Percentiles rank a stretch among this genome's conserved stretches.
These are phyloP conservation scores for Ligustrum vulgare DNA, from an alignment of 257 asterid genomes.

Conservation along the genomic window DNA sequence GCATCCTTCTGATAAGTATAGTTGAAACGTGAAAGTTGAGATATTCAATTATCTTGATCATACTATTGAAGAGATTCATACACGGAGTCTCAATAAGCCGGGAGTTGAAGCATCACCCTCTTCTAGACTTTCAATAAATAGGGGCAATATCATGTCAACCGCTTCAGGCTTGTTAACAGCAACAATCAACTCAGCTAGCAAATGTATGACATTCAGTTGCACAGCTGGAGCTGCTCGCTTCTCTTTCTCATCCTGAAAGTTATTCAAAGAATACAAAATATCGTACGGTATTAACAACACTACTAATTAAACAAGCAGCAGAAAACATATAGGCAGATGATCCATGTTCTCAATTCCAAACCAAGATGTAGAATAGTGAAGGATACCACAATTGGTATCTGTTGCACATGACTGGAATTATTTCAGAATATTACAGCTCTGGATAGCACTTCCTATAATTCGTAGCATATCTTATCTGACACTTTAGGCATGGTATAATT, in stretches of 20 bases:
- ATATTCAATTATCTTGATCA: slow-evolving; percentile 5
- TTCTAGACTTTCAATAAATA: slow-evolving; percentile 53
- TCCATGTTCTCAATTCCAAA: slow-evolving; percentile 9
- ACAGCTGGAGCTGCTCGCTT: slow-evolving; percentile 68
- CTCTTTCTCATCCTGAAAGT: slow-evolving; percentile 76
- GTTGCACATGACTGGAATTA: slow-evolving; percentile 16
- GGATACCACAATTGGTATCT: background rate
- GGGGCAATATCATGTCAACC: slow-evolving; percentile 57
- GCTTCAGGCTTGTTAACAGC: slow-evolving; percentile 51
- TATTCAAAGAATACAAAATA: slow-evolving; percentile 25
- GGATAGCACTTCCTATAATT: slow-evolving; percentile 19
- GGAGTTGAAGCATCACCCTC: slow-evolving; percentile 53
- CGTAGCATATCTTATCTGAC: slow-evolving; percentile 10
- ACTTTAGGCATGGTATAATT: background rate
- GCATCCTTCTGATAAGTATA: slow-evolving; percentile 5
- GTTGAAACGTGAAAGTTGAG: background rate
- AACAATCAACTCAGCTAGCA: slow-evolving; percentile 51
- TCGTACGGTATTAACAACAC: slow-evolving; percentile 8
- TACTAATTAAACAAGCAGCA: slow-evolving; percentile 20
- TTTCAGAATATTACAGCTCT: background rate
- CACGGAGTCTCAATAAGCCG: slow-evolving; percentile 75
- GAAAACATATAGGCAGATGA: slow-evolving; percentile 12
- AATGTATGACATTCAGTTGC: slow-evolving; percentile 81
- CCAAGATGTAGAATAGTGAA: slow-evolving; percentile 9
- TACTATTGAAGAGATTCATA: slow-evolving; percentile 35